Evolutionary conservation across 1,139 yeast species (phyloP).

Genomic region (Yamadazyma sp.): DNA sequence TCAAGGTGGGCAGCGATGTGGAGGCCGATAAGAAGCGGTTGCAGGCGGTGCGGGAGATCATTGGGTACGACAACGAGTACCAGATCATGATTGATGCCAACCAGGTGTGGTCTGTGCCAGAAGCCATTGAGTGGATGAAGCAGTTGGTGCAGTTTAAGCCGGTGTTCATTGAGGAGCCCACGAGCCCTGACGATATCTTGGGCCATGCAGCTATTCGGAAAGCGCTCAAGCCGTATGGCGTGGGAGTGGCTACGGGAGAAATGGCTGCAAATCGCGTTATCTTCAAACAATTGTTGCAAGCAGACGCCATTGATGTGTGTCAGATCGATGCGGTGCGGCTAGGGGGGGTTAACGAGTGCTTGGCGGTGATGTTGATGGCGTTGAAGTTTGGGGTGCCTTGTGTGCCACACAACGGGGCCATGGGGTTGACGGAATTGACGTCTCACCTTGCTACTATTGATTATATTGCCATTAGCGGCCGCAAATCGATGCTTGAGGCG

Average conservation of each 20-base stretch:
- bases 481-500: conserved; percentile 19
- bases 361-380: conserved; percentile 37
- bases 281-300: conserved; percentile 34
- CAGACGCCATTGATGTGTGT: conserved; percentile 35
- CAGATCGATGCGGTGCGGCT: conserved; percentile 39
- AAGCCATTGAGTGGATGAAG: conserved; percentile 38
- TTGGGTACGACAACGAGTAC: conserved; percentile 36
- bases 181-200: conserved; percentile 38
- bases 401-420: conserved; percentile 42
- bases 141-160: conserved; percentile 34
- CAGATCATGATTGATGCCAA: conserved; percentile 24
- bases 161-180: conserved; percentile 40
- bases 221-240: conserved; percentile 33
- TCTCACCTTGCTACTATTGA: conserved; percentile 39
- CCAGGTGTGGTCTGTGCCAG: conserved; percentile 42
- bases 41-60: conserved; percentile 34
- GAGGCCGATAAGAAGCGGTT: conserved; percentile 31
- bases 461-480: conserved; percentile 31
- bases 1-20: conserved; percentile 39
- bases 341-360: conserved; percentile 38
- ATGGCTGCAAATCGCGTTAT: conserved; percentile 40
- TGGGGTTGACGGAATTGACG: conserved; percentile 40
- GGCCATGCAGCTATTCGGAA: conserved; percentile 35
- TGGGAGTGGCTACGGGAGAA: conserved; percentile 42
- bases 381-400: conserved; percentile 35